Conservation (phyloP, 768 basidiomycete species). For the Panaeolus cyanescens region DNA sequence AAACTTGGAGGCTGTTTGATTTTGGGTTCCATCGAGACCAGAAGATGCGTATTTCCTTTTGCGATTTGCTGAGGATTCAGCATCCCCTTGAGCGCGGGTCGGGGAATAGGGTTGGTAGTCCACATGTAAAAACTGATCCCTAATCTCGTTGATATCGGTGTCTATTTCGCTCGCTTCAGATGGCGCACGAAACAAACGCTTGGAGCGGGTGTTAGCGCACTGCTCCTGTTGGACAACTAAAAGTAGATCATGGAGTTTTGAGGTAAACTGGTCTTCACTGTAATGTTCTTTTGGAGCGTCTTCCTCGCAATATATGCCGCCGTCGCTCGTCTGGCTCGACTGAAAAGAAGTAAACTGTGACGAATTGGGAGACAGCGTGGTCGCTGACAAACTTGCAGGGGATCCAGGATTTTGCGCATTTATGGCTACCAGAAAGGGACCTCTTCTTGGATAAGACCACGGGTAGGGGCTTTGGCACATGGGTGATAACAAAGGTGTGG, state of each 20-base stretch:
- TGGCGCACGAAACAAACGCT: background rate
- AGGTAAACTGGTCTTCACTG: slow-evolving; percentile 10
- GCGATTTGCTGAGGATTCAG: background rate
- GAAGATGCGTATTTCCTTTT: background rate
- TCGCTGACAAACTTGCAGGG: background rate
- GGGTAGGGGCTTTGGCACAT: background rate
- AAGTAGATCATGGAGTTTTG: slow-evolving; percentile 16
- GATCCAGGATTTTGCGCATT: background rate
- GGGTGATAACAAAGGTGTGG: background rate
- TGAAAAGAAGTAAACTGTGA: background rate
- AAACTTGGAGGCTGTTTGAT: background rate
- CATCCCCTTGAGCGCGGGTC: background rate
- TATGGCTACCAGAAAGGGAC: background rate
- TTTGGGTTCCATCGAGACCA: background rate
- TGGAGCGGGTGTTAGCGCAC: background rate
- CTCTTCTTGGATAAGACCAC: background rate
- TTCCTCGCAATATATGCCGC: background rate
- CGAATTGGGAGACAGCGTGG: background rate
- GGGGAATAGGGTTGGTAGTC: background rate
- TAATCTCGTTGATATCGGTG: background rate
- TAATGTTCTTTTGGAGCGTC: background rate
- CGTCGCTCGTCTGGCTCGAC: background rate
- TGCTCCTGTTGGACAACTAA: slow-evolving; percentile 15
- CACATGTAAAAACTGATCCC: background rate
- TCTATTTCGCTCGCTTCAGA: background rate